Percentiles rank a stretch among this genome's conserved stretches.
phyloP scores from a whole-genome alignment of 768 basidiomycete species.

The Pleurotus platypus region DNA sequence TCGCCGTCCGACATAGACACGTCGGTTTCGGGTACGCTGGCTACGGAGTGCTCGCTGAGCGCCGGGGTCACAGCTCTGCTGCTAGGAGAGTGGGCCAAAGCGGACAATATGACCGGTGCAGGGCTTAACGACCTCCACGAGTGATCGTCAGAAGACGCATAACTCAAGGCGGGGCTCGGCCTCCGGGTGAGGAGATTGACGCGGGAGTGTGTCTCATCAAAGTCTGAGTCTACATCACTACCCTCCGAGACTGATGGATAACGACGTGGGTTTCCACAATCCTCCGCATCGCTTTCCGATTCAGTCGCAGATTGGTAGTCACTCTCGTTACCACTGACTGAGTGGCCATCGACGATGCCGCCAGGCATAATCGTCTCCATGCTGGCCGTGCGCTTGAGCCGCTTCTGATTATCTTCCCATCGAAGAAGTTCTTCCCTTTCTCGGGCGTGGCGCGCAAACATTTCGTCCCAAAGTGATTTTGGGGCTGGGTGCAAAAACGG shows the following conservation, averaged over 20 bases:
- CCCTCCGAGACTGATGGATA: neutral
- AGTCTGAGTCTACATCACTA: neutral
- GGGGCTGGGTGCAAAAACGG: slow-evolving; percentile 27
- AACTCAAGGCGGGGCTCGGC: too few relatives aligned
- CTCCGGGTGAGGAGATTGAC: too few relatives aligned
- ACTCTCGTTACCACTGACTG: slow-evolving; percentile 2
- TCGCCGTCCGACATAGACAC: neutral
- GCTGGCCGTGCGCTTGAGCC: slow-evolving; percentile 33
- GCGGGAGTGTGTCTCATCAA: too few relatives aligned
- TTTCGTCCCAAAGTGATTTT: slow-evolving; percentile 56
- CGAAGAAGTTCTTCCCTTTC: slow-evolving; percentile 54
- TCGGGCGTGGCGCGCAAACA: slow-evolving; percentile 51
- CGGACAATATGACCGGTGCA: neutral
- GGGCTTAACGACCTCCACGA: neutral
- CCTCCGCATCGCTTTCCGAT: neutral
- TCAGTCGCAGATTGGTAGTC: neutral
- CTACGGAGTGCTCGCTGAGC: neutral
- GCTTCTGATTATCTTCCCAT: slow-evolving; percentile 37
- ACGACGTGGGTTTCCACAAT: neutral
- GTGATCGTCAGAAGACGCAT: neutral
- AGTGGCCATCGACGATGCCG: neutral
- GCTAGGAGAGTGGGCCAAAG: neutral
- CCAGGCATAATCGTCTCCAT: slow-evolving; percentile 36
- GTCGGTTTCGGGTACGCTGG: neutral
- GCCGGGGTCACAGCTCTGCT: neutral